These are phyloP conservation scores for Prunus davidiana DNA, from an alignment of 306 rosid species.

Conservation along the genomic window DNA sequence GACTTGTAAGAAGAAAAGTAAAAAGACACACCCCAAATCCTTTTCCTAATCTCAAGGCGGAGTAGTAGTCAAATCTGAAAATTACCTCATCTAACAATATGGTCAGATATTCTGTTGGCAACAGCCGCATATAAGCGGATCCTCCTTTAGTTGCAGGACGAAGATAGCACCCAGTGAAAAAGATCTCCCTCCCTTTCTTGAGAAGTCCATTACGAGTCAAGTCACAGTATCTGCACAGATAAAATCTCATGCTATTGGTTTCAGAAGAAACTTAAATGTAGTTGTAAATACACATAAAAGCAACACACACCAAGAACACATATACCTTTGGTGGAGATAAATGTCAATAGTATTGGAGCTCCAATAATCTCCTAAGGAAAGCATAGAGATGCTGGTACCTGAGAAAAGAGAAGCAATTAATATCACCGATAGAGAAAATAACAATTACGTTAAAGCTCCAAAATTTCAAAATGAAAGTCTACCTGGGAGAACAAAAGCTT, in stretches of 20 bases:
- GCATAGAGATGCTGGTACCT: constrained; percentile 90
- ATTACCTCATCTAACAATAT: constrained; percentile 79
- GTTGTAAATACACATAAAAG: background rate
- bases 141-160: constrained; percentile 64
- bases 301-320: background rate
- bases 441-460: background rate
- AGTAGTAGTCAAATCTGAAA: constrained; percentile 3
- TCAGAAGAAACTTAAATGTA: constrained; percentile 2
- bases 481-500: constrained; percentile 87
- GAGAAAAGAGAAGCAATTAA: constrained; percentile 16
- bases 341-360: constrained; percentile 86
- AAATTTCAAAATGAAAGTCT: constrained; percentile 6
- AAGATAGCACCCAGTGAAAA: constrained; percentile 91
- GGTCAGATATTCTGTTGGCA: constrained; percentile 91
- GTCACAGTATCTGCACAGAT: constrained; percentile 62
- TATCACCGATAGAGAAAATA: constrained; percentile 5
- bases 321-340: constrained; percentile 86
- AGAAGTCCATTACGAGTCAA: constrained; percentile 65
- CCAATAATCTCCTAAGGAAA: constrained; percentile 50
- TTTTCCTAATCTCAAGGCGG: background rate
- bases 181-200: constrained; percentile 84
- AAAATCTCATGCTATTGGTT: constrained; percentile 17
- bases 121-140: constrained; percentile 64
- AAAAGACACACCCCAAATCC: constrained; percentile 11
- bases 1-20: constrained; percentile 8